phyloP scores from a whole-genome alignment of 768 basidiomycete species.

The Pleurotus djamor region DNA sequence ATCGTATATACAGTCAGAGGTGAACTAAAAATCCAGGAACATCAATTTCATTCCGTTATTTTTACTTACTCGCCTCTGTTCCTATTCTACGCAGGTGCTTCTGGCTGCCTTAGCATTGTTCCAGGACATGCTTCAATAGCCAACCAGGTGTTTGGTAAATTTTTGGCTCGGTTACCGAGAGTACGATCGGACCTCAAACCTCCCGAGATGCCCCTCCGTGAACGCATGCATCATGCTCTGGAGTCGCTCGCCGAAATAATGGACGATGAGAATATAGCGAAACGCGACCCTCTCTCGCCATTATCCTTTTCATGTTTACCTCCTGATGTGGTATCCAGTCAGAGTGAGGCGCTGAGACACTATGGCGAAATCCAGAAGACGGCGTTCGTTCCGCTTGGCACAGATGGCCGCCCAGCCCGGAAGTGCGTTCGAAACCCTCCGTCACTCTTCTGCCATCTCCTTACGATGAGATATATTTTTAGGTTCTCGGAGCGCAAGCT shows the following conservation, averaged over 20 bases:
- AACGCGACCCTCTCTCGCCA: slow-evolving; percentile 54
- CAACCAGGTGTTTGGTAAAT: slow-evolving; percentile 62
- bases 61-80: background rate
- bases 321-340: slow-evolving; percentile 46
- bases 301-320: slow-evolving; percentile 69
- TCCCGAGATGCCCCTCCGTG: slow-evolving; percentile 28
- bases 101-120: slow-evolving; percentile 52
- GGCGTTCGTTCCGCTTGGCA: slow-evolving; percentile 55
- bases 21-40: slow-evolving; percentile 17
- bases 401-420: slow-evolving; percentile 58
- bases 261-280: slow-evolving; percentile 39
- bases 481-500: slow-evolving; percentile 59
- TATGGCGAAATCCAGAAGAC: slow-evolving; percentile 41
- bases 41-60: background rate
- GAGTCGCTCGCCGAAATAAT: slow-evolving; percentile 49
- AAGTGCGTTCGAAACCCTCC: slow-evolving; percentile 39
- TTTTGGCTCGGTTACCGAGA: slow-evolving; percentile 53
- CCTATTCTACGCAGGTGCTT: slow-evolving; percentile 39
- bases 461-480: slow-evolving; percentile 1
- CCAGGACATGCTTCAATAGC: slow-evolving; percentile 57
- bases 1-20: slow-evolving; percentile 63
- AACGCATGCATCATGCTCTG: slow-evolving; percentile 58
- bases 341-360: slow-evolving; percentile 43
- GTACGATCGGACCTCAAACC: slow-evolving; percentile 44
- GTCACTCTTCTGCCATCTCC: background rate